Base-by-base conservation (phyloP, 345 rosid genomes). In the Erysimum cheiranthoides region DNA sequence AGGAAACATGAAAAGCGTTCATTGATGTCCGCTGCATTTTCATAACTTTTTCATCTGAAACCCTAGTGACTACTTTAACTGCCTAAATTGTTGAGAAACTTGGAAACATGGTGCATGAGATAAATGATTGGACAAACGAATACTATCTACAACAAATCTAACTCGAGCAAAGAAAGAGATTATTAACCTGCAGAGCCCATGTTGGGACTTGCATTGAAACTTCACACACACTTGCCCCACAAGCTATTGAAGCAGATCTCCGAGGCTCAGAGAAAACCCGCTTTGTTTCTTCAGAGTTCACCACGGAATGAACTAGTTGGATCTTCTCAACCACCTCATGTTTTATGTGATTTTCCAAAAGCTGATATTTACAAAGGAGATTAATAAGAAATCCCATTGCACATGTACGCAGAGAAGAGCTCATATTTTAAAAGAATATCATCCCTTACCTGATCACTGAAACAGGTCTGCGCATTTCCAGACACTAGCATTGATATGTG, bases 381-480 rank as follows among this genome's bases (percentile, higher is more conserved):
- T 49, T 39, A 51, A 43, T 39, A 10, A 28, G 67, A 35, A 73
- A 73, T 28, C 58, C 32, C 74, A 59, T 18, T 43, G 39, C 42
- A 61, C 66, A 67, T 10, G 60, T 51, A 67, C 9, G n/a, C n/a
- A 67, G 59, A 58, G 50, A 40, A 54, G 18, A 52, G 17, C 12
- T 3, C 6, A 38, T 14, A 5, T 42, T 57, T n/a, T 13, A 30
- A 32, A 61, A 69, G 10, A 40, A 18, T 27, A 49, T 8, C 64
- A 28, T 56, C 73, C 58, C 86, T 87, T 85, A 80, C 99, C 96
- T 93, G 98, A 83, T 96, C 99, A 83, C 91, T 91, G 77, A 96
- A 96, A 81, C 98, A 96, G 57, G 97, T 88, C 80, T 93, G 93
- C 50, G 99, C 99, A 80, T 94, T 96, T 70, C 99, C 98, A 56